phyloP scores from a whole-genome alignment of 441 rosid genomes.

The Daphne laureola region DNA sequence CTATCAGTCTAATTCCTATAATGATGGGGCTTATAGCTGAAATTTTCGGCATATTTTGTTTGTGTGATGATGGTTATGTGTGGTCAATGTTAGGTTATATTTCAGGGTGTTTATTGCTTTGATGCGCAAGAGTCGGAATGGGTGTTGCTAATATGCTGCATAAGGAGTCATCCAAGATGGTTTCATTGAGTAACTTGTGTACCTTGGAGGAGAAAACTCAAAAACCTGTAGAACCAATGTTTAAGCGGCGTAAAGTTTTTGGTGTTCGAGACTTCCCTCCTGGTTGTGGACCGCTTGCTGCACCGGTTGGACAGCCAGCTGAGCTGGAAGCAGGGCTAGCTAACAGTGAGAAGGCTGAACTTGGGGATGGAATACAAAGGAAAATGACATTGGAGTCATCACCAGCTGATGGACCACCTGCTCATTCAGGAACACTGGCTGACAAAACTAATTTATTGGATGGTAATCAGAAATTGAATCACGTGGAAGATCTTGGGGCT shows the following conservation, averaged over 20 bases:
- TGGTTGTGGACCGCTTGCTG: constrained; percentile 38
- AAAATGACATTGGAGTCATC: background rate
- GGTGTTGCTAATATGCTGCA: constrained; percentile 34
- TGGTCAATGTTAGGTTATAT: too few species aligned
- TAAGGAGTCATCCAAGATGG: constrained; percentile 27
- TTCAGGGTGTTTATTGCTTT: too few species aligned
- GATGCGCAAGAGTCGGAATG: constrained; percentile 22
- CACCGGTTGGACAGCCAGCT: background rate
- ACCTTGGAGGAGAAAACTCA: constrained; percentile 16
- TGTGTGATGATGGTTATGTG: too few species aligned
- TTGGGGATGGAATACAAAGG: too few species aligned
- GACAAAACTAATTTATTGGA: constrained; percentile 2
- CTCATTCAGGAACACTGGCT: constrained; percentile 9
- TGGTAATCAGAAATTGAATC: too few species aligned
- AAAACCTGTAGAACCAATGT: constrained; percentile 16
- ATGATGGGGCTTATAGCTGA: too few species aligned
- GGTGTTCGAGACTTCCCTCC: constrained; percentile 56
- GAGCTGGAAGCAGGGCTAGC: constrained; percentile 12
- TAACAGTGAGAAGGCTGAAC: background rate
- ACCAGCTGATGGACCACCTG: constrained; percentile 11
- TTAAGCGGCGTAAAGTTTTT: constrained; percentile 38
- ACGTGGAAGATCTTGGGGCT: background rate
- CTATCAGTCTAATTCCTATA: too few species aligned
- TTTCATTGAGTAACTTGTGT: constrained; percentile 17
- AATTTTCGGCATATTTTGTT: too few species aligned